Percentiles rank a stretch among this genome's conserved stretches.
These are phyloP conservation scores for Talaromyces sp. DNA, from an alignment of 2,329 filamentous ascomycete species.

Conservation along the genomic window DNA sequence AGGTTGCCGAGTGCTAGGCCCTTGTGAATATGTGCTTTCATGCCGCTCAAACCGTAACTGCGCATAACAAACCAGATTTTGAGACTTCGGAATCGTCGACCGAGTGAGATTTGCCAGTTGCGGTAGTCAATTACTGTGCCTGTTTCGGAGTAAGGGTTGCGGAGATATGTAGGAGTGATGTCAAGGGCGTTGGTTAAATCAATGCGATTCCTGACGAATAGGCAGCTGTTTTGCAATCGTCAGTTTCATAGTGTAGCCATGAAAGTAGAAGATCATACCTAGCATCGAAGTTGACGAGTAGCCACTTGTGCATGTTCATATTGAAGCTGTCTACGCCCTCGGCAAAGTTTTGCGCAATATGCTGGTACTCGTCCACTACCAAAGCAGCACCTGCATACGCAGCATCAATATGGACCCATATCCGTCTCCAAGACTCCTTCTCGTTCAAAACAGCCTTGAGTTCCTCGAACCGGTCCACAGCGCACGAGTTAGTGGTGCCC, in stretches of 20 bases:
- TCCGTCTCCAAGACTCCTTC: slow-evolving; percentile 48
- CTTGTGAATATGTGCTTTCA: slow-evolving; percentile 69
- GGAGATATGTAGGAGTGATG: slow-evolving; percentile 76
- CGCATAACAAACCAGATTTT: slow-evolving; percentile 96
- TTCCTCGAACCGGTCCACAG: slow-evolving; percentile 73
- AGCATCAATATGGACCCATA: slow-evolving; percentile 94
- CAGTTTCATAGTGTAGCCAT: not conserved
- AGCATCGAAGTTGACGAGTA: slow-evolving; percentile 87
- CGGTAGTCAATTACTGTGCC: slow-evolving; percentile 91
- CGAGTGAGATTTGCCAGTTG: slow-evolving; percentile 95
- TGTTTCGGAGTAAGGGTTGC: slow-evolving; percentile 74
- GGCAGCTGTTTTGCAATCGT: slow-evolving; percentile 53
- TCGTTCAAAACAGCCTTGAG: slow-evolving; percentile 56
- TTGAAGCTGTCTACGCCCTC: slow-evolving; percentile 80
- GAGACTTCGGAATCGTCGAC: slow-evolving; percentile 78
- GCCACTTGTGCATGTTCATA: slow-evolving; percentile 97
- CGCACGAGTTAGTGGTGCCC: slow-evolving; percentile 84
- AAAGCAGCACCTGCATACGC: slow-evolving; percentile 88
- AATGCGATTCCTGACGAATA: slow-evolving; percentile 71
- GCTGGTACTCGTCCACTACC: slow-evolving; percentile 74
- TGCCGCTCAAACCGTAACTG: slow-evolving; percentile 71
- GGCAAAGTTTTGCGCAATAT: slow-evolving; percentile 58
- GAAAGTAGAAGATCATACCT: slow-evolving; percentile 30
- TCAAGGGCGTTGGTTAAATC: slow-evolving; percentile 77
- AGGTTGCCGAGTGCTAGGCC: slow-evolving; percentile 66